A percentile compares a stretch with the other conserved stretches of the same genome.
Conservation (phyloP, 495 filamentous ascomycete genomes). For the Penicillium verhagenii region DNA sequence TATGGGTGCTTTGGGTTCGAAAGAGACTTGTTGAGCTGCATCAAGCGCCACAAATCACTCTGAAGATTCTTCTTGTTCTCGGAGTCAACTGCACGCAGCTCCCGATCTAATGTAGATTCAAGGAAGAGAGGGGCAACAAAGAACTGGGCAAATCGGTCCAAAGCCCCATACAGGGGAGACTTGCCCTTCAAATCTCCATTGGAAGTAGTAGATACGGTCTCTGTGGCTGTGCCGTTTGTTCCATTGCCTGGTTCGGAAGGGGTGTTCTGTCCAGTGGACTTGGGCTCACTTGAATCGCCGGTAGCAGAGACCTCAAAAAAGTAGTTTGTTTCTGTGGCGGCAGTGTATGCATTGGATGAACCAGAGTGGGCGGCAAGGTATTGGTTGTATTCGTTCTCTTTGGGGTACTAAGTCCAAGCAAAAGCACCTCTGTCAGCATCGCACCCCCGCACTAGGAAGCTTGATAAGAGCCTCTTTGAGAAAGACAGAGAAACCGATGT, state of each 20-base stretch:
- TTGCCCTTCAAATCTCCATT: slow-evolving; percentile 19
- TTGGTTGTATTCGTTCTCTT: slow-evolving; percentile 93
- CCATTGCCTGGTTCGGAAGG: slow-evolving; percentile 26
- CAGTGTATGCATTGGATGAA: slow-evolving; percentile 93
- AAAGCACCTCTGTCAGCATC: slow-evolving; percentile 13
- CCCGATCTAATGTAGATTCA: slow-evolving; percentile 83
- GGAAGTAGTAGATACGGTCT: slow-evolving; percentile 36
- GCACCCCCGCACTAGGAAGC: neutral
- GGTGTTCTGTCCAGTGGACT: slow-evolving; percentile 30
- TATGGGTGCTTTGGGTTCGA: slow-evolving; percentile 93
- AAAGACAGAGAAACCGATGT: neutral
- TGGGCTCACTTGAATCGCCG: slow-evolving; percentile 46
- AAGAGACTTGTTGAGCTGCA: slow-evolving; percentile 87
- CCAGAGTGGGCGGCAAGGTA: slow-evolving; percentile 89
- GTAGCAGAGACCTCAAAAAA: slow-evolving; percentile 92
- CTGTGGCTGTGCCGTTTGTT: slow-evolving; percentile 37
- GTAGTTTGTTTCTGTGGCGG: slow-evolving; percentile 92
- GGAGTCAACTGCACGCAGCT: slow-evolving; percentile 91
- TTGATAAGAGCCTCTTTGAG: neutral
- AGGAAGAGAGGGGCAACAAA: slow-evolving; percentile 93
- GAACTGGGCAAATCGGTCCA: slow-evolving; percentile 97
- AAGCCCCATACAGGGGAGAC: slow-evolving; percentile 80
- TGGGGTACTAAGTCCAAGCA: slow-evolving; percentile 64
- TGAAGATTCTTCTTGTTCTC: slow-evolving; percentile 99
- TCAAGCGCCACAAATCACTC: slow-evolving; percentile 87